These are phyloP conservation scores for Stylonectria norvegica DNA, from an alignment of 2,329 filamentous ascomycete genomes.

Conservation along the genomic window DNA sequence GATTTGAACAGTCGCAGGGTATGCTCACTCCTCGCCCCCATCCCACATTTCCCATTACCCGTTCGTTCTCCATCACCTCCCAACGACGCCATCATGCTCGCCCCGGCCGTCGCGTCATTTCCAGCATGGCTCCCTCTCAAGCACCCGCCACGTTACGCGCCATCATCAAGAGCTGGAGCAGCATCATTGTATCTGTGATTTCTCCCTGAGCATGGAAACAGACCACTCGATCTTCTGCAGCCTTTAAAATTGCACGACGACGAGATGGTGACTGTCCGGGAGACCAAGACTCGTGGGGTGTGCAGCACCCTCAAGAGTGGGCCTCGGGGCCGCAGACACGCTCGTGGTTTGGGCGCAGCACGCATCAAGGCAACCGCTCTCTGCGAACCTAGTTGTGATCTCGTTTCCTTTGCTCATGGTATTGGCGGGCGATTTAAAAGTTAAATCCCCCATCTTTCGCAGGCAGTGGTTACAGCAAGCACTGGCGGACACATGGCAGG, in stretches of 20 bases:
- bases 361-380: conserved; percentile 21
- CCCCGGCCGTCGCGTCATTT: conserved; percentile 27
- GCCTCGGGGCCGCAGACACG: neutral
- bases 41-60: conserved; percentile 9
- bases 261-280: conserved; percentile 22
- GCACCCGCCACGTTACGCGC: conserved; percentile 2
- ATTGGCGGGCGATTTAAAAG: no score
- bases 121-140: conserved; percentile 5
- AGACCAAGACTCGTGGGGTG: conserved; percentile 24
- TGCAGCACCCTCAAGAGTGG: neutral
- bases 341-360: neutral
- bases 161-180: conserved; percentile 25
- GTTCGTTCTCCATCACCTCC: conserved; percentile 2
- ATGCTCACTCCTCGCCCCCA: conserved; percentile 29
- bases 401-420: no score
- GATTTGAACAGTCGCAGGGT: conserved; percentile 29
- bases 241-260: conserved; percentile 30
- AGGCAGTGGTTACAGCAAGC: conserved; percentile 15
- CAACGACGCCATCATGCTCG: no score
- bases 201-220: conserved; percentile 28
- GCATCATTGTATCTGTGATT: conserved; percentile 31
- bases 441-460: no score
- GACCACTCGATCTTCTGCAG: conserved; percentile 22
- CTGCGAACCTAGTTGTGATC: conserved; percentile 20
- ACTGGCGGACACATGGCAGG: conserved; percentile 18